Evolutionary conservation across 2,329 filamentous ascomycete species (phyloP).

Genomic region (Pyricularia pennisetigena): DNA sequence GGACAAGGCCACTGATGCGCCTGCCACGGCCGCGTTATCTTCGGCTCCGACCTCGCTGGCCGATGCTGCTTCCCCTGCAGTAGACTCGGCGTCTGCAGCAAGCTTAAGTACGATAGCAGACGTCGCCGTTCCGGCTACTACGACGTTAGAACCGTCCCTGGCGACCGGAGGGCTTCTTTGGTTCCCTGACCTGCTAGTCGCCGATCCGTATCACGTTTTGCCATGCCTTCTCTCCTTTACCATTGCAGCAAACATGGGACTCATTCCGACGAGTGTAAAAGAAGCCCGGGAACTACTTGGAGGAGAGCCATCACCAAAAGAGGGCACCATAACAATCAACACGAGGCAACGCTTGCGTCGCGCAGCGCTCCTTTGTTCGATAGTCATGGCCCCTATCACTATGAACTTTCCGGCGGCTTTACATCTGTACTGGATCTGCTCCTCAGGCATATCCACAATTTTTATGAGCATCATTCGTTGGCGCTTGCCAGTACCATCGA

Average conservation of each 20-base stretch:
- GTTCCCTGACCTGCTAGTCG: conserved; percentile 42
- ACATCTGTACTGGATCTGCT: conserved; percentile 33
- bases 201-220: conserved; percentile 40
- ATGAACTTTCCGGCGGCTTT: conserved; percentile 29
- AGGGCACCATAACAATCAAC: background rate
- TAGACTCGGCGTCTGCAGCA: background rate
- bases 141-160: conserved; percentile 22
- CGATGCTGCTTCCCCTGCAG: background rate
- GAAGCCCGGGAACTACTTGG: background rate
- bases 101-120: background rate
- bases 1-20: background rate
- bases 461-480: conserved; percentile 12
- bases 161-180: conserved; percentile 41
- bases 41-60: background rate
- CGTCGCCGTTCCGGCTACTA: background rate
- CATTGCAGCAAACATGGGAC: conserved; percentile 20
- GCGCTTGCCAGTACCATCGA: conserved; percentile 15
- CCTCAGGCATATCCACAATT: conserved; percentile 16
- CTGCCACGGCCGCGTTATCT: conserved; percentile 4
- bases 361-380: conserved; percentile 17
- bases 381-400: conserved; percentile 24
- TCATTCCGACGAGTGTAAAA: conserved; percentile 16
- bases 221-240: conserved; percentile 29
- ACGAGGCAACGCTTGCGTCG: conserved; percentile 14
- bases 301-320: background rate